Conservation (phyloP, 192 early-diverging fungal genomes). For the Spizellomyces punctatus region DNA sequence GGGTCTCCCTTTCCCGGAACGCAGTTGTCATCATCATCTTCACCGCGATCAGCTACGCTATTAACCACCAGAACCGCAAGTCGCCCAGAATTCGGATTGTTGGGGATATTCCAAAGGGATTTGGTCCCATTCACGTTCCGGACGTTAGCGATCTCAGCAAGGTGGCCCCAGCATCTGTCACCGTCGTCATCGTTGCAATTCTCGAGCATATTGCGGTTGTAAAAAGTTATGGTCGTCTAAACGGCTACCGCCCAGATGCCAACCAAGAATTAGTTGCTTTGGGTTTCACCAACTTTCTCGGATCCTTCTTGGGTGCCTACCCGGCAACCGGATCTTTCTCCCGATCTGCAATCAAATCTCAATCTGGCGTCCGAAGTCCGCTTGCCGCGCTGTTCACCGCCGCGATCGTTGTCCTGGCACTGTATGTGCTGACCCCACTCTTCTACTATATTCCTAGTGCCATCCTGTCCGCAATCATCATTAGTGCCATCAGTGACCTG, state of each 20-base stretch:
- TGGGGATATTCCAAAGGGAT: slow-evolving; percentile 72
- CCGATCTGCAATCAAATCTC: slow-evolving; percentile 87
- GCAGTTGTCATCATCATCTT: slow-evolving; percentile 76
- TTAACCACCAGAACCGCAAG: slow-evolving; percentile 49
- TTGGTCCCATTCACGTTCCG: slow-evolving; percentile 58
- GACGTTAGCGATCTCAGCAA: slow-evolving; percentile 49
- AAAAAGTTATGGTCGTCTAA: slow-evolving; percentile 82
- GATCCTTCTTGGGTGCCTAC: slow-evolving; percentile 85
- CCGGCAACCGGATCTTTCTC: slow-evolving; percentile 94
- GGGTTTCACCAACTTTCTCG: slow-evolving; percentile 84
- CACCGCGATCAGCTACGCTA: slow-evolving; percentile 68
- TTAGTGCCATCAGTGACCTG: slow-evolving; percentile 82
- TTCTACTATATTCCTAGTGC: slow-evolving; percentile 88
- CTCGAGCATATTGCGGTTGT: slow-evolving; percentile 91
- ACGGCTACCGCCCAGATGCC: slow-evolving; percentile 80
- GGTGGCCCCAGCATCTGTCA: slow-evolving; percentile 52
- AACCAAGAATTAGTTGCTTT: slow-evolving; percentile 92
- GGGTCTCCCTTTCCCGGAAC: slow-evolving; percentile 71
- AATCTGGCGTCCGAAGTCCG: slow-evolving; percentile 83
- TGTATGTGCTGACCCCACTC: slow-evolving; percentile 79
- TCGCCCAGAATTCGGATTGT: slow-evolving; percentile 58
- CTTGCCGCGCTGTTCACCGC: slow-evolving; percentile 79
- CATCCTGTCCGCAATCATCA: slow-evolving; percentile 80
- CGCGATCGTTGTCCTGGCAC: slow-evolving; percentile 75
- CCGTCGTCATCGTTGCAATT: slow-evolving; percentile 74